Conservation (phyloP, 805 yeast species). For the Priceomyces haplophilus region DNA sequence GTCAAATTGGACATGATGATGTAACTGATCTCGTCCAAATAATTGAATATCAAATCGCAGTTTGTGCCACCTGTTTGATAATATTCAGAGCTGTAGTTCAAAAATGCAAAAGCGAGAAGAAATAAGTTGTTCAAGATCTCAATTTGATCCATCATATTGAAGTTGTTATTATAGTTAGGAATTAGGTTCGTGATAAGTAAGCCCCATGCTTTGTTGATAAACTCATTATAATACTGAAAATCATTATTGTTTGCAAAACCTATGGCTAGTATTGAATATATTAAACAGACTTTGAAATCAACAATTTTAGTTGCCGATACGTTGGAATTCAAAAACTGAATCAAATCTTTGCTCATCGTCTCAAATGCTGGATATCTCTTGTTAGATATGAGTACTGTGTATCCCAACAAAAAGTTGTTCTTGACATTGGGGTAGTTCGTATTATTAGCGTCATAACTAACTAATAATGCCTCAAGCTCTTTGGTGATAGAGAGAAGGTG, state of each 20-base stretch:
- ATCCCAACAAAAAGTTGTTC: constrained; percentile 31
- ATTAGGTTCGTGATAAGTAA: constrained; percentile 32
- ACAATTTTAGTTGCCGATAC: constrained; percentile 9
- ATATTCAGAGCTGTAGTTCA: constrained; percentile 33
- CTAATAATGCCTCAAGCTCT: constrained; percentile 18
- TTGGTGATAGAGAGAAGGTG: constrained; percentile 29
- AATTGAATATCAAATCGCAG: constrained; percentile 46
- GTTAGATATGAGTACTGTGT: constrained; percentile 10
- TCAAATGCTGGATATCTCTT: constrained; percentile 15
- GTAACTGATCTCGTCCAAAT: constrained; percentile 45
- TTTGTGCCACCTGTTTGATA: constrained; percentile 19
- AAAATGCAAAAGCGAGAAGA: constrained; percentile 41
- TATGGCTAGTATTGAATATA: constrained; percentile 44
- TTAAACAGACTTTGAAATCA: constrained; percentile 36
- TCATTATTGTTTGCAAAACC: constrained; percentile 34
- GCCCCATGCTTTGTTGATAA: constrained; percentile 47
- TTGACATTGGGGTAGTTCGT: constrained; percentile 5
- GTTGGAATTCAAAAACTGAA: constrained; percentile 19
- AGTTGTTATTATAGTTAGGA: constrained; percentile 31
- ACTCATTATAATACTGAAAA: constrained; percentile 29
- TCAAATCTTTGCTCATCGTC: constrained; percentile 18
- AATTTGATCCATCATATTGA: constrained; percentile 25
- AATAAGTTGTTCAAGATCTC: constrained; percentile 47
- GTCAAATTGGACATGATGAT: constrained; percentile 39
- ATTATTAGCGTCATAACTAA: constrained; percentile 11